A percentile compares a stretch with the other conserved stretches of the same genome.
Evolutionary conservation across 495 filamentous ascomycete species (phyloP).

Genomic region (Tetracladium setigerum): DNA sequence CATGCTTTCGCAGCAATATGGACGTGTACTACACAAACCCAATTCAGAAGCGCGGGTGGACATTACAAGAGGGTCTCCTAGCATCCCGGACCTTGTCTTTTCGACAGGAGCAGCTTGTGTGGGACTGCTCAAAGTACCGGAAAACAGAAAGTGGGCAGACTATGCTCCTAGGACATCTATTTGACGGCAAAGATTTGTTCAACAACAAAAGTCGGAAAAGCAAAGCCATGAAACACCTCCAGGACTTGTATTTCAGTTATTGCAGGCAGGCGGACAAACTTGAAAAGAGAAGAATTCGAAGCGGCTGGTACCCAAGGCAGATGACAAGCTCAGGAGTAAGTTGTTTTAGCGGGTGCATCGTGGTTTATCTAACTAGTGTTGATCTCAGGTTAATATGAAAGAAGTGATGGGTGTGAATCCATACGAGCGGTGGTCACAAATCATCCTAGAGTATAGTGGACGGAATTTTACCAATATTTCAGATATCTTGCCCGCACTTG

Average conservation of each 20-base stretch:
- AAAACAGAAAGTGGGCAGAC: slow-evolving; percentile 9
- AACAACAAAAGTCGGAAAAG: no score
- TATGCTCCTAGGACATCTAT: slow-evolving; percentile 6
- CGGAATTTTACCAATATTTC: slow-evolving; percentile 9
- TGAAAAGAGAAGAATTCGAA: no score
- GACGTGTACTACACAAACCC: slow-evolving; percentile 8
- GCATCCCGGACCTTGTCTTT: slow-evolving; percentile 20
- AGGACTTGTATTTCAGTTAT: no score
- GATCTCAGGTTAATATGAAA: no score
- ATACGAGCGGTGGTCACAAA: no score
- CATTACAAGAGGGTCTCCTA: slow-evolving; percentile 20
- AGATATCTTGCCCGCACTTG: slow-evolving; percentile 18
- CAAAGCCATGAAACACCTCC: no score
- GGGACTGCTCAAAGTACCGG: slow-evolving; percentile 14
- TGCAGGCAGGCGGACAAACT: no score
- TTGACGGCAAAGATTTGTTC: slow-evolving; percentile 13
- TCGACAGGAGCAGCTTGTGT: slow-evolving; percentile 12
- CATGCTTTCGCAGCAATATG: slow-evolving; percentile 4
- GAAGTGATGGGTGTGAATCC: no score
- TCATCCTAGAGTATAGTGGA: background rate
- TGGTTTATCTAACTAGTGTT: no score
- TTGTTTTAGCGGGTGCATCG: no score
- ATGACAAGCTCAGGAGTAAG: no score
- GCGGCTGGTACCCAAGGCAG: no score
- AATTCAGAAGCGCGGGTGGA: slow-evolving; percentile 17